Percentiles rank a stretch among this genome's conserved stretches.
phyloP scores from a whole-genome alignment of 192 early-diverging fungal genomes.

The Backusella tarrabulga region DNA sequence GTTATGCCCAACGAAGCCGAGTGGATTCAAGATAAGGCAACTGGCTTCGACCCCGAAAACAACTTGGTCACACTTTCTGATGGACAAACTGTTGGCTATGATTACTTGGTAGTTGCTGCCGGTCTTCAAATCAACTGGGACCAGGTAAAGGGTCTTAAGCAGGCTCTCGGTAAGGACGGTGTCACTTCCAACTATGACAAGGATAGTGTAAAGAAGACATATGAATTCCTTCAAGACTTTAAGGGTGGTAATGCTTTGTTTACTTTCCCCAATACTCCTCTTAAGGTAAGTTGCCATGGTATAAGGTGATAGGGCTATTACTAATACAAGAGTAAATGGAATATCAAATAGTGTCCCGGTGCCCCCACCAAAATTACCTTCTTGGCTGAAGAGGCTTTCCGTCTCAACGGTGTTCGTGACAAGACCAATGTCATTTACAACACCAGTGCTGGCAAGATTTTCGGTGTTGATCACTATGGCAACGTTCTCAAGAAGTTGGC shows the following conservation, averaged over 20 bases:
- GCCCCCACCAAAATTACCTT: slow-evolving; percentile 89
- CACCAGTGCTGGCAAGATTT: slow-evolving; percentile 83
- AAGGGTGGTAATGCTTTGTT: slow-evolving; percentile 81
- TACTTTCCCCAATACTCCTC: slow-evolving; percentile 83
- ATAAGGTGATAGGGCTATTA: not conserved
- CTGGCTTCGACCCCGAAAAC: slow-evolving; percentile 63
- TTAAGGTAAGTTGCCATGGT: slow-evolving; percentile 49
- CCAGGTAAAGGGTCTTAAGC: slow-evolving; percentile 71
- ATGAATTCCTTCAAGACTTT: slow-evolving; percentile 67
- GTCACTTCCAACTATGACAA: slow-evolving; percentile 83
- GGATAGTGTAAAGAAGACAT: slow-evolving; percentile 70
- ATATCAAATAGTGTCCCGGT: slow-evolving; percentile 61
- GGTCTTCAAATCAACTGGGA: slow-evolving; percentile 79
- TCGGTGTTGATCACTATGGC: slow-evolving; percentile 84
- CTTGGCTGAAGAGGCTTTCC: slow-evolving; percentile 81
- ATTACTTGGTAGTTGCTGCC: slow-evolving; percentile 73
- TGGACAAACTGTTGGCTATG: slow-evolving; percentile 63
- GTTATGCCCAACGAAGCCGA: slow-evolving; percentile 72
- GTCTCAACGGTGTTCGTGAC: slow-evolving; percentile 65
- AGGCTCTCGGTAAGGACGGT: slow-evolving; percentile 75
- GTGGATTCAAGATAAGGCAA: slow-evolving; percentile 74
- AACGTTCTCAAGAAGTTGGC: slow-evolving; percentile 65
- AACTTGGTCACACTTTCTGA: slow-evolving; percentile 68
- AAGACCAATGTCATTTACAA: slow-evolving; percentile 72
- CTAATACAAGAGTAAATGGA: not conserved